Evolutionary conservation across 1,284 basidiomycete species (phyloP), one percentile per base, ranked within the genome.

Genomic region (Exobasidium rhododendri): DNA sequence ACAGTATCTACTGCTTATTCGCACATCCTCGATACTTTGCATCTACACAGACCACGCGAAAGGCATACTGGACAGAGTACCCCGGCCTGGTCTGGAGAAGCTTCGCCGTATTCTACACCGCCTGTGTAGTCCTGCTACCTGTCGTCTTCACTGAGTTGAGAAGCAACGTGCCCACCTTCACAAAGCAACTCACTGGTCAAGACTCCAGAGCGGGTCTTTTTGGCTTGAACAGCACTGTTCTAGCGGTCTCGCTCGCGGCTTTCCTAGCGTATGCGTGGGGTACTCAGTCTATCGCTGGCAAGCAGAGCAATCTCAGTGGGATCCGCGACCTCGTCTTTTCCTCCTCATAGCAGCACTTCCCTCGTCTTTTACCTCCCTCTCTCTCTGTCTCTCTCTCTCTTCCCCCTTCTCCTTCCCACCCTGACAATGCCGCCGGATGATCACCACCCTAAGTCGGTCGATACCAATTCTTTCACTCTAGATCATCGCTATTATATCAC

Each of bases 1-100:
- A 96, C 82, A 86, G 89, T 11, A 90, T 94, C 74, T 94, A 87
- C 85, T 83, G 89, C 47, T 84, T 96, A 79, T 91, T 96, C 81
- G 87, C 86, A 0, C 68, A 66, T 44, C 67, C 63, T 11, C 50
- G 59, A 2, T 61, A 47, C 51, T 66, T 64, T 52, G 35, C 47
- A 2, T 40, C 50, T 20, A 67, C 67, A 22, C 24, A 59, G 11
- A 22, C 49, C 14, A 61, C 61, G 1, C 44, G 62, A 10, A 59
- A 11, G 28, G 73, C 67, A 1, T 40, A 35, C 22, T 47, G 28
- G n/a, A 13, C 58, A 2, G 70, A 71, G n/a, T 79, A 71, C 31
- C 77, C 77, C 1, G 60, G 28, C 1, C 50, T 78, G 32, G 31
- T 68, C 2, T 68, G 53, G 57, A 55, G 70, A 11, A 65, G 65